Base-by-base conservation (phyloP, 108 stramenopile species). In the Skeletonema grethae region DNA sequence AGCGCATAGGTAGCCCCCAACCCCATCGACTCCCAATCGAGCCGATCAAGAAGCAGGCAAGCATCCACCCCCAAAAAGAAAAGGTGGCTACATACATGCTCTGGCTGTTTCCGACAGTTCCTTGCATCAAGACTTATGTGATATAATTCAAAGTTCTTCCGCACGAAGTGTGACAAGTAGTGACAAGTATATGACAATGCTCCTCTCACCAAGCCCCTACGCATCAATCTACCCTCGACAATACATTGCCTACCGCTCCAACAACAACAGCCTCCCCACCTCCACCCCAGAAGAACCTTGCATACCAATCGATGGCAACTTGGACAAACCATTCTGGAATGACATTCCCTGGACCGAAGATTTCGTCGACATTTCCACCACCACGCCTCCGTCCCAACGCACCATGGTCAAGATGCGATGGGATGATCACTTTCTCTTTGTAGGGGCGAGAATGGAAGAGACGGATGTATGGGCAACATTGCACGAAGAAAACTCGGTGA, bases 371-470 rank as follows among this genome's bases (percentile, higher is more conserved):
- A 95, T 95, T 65, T 85, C 87, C 11, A 78, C 82, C 41, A 45
- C 61, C 7, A 73, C 62, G 4, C 20, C 69, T 36, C 86, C 89
- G 9, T 53, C 63, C 29, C 84, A 81, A 72, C 68, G 62, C 10
- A 95, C 94, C 0, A 80, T 77, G 18, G 85, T 88, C 57, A 95
- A 95, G 66, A 89, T 90, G 63, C 36, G 87, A 15, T 92, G 90
- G 87, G 94, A 95, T 72, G 91, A 95, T 38, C 61, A 84, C 16
- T 84, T 87, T 67, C 74, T 95, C 34, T 95, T 89, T 61, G 82
- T 95, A 63, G 59, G 29, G 20, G 59, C 59, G 1, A 0, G 29
- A 15, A 24, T 60, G 22, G 79, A 80, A 53, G 79, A 80, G 60
- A 73, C 62, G 20, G 79, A 80, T 65, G 79, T 80, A 0, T 80